These are phyloP conservation scores for Huntiella moniliformis DNA, from an alignment of 2,329 filamentous ascomycete species.

Conservation along the genomic window DNA sequence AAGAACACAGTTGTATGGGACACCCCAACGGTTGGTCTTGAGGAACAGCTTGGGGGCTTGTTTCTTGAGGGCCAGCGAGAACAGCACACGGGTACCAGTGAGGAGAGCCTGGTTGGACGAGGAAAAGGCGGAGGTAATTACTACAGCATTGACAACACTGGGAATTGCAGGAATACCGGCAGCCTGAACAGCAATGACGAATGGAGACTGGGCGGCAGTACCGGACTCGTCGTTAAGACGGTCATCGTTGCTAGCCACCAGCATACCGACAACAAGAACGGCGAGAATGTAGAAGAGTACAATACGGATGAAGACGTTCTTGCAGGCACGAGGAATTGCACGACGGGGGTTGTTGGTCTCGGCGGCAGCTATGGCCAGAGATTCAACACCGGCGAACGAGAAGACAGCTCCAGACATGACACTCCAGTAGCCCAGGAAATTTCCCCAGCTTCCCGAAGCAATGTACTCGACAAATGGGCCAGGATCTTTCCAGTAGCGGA, in stretches of 20 bases:
- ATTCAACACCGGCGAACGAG: conserved; percentile 48
- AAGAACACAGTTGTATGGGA: conserved; percentile 23
- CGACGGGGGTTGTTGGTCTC: conserved; percentile 36
- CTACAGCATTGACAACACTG: conserved; percentile 57
- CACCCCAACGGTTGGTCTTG: conserved; percentile 19
- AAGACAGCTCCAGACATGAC: conserved; percentile 46
- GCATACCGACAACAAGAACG: conserved; percentile 51
- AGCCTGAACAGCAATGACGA: conserved; percentile 51
- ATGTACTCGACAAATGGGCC: conserved; percentile 50
- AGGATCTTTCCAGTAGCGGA: conserved; percentile 50
- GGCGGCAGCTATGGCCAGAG: conserved; percentile 41
- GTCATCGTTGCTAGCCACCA: conserved; percentile 37
- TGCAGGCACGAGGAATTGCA: conserved; percentile 35
- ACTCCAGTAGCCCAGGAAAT: conserved; percentile 48
- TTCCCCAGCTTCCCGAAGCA: conserved; percentile 35
- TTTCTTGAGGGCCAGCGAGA: conserved; percentile 23
- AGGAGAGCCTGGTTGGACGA: conserved; percentile 45
- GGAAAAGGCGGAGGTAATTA: conserved; percentile 40
- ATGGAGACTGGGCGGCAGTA: conserved; percentile 35
- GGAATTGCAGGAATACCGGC: conserved; percentile 50
- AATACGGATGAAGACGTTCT: conserved; percentile 39
- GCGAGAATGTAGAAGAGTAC: conserved; percentile 43
- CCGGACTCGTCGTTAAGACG: conserved; percentile 20
- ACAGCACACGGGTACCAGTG: conserved; percentile 33
- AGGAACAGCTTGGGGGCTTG: conserved; percentile 24